Conservation (phyloP, 2,329 filamentous ascomycete genomes). For the Dactylonectria macrodidyma region DNA sequence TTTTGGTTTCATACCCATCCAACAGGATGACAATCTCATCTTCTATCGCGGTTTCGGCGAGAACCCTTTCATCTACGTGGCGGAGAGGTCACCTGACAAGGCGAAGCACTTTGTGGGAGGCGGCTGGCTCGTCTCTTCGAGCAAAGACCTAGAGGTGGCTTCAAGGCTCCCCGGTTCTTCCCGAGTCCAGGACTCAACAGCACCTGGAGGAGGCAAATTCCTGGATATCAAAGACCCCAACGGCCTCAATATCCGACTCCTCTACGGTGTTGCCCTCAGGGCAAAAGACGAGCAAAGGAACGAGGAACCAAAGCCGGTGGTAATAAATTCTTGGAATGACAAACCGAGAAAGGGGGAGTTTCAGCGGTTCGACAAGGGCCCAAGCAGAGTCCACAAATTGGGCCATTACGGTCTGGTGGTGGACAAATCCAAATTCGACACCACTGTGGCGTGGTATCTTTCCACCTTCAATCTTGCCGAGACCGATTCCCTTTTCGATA, state of each 20-base stretch:
- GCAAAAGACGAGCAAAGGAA: too few species aligned
- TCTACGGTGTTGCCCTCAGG: background rate
- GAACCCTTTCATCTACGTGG: conserved; percentile 3
- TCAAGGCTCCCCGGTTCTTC: background rate
- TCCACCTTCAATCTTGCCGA: conserved; percentile 58
- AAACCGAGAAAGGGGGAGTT: conserved; percentile 15
- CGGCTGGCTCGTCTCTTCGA: background rate
- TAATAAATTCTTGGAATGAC: background rate
- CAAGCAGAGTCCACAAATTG: conserved; percentile 11
- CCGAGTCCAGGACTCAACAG: background rate
- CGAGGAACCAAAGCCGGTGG: too few species aligned
- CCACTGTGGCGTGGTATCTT: conserved; percentile 55
- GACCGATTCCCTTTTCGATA: conserved; percentile 49
- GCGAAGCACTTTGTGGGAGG: background rate
- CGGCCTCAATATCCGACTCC: background rate
- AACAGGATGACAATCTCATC: background rate
- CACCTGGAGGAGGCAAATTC: background rate
- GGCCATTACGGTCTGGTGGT: conserved; percentile 20
- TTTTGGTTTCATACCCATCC: background rate
- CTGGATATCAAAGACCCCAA: conserved; percentile 4
- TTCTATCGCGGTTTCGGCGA: conserved; percentile 10
- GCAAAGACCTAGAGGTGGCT: too few species aligned
- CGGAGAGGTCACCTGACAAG: background rate
- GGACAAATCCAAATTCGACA: conserved; percentile 53
- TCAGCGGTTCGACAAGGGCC: conserved; percentile 10